Base-by-base conservation (phyloP, 495 filamentous ascomycete species). In the Choiromyces venosus region DNA sequence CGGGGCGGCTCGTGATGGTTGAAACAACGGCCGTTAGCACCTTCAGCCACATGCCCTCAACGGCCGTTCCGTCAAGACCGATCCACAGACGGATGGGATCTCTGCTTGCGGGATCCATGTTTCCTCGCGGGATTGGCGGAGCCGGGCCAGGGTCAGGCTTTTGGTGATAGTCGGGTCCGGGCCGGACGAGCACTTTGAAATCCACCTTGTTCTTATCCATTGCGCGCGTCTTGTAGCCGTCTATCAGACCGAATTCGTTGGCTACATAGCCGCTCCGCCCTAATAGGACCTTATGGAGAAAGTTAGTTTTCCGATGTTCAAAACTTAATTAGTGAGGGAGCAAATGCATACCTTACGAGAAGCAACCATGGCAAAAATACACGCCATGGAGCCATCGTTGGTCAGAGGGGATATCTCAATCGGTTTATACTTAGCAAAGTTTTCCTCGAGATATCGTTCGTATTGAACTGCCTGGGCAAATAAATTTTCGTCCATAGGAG, bases 361-460 rank as follows among this genome's bases (percentile, higher is more conserved):
- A 56, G 76, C 79, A 40, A 80, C 76, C 74, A 78, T 77, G 72
- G 82, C 80, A 68, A 83, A 82, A 18, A 83, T 36, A 37, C 80
- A 78, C 46, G 81, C 82, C 69, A 83, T 82, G 29, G 77, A 79
- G 6, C 82, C 82, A 70, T 83, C 80, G 52, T 81, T 81, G 7
- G 78, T 73, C 36, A 81, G 72, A 12, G 79, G 80, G 19, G 76
- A 77, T 12, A 81, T 65, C 35, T 79, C 74, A 44, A 81, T 69
- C 33, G 72, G 71, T 52, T 75, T 74, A 52, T 76, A 75, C 68
- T 68, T 70, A 64, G 73, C 76, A 5, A 74, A 78, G 56, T 69
- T 79, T 71, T 71, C 76, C 25, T 72, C 65, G 39, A 76, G 68
- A 52, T 79, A 72, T 66, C 67, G 70, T 38, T 81, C 79, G 29